Conservation (phyloP, 2,329 filamentous ascomycete genomes). For the Monosporascus sp. region DNA sequence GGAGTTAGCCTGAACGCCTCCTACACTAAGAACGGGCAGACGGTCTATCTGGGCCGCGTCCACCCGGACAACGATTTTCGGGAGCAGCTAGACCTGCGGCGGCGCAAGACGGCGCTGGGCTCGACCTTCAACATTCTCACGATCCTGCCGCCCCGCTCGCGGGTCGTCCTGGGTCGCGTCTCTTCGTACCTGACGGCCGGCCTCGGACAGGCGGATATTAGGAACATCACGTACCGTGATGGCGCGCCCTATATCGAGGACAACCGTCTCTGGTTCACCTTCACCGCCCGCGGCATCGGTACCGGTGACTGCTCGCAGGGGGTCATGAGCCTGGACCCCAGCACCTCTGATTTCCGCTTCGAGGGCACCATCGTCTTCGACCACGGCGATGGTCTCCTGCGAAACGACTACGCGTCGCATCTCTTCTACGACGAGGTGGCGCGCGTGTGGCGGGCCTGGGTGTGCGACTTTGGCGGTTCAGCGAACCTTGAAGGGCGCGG, state of each 20-base stretch:
- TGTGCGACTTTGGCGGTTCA: slow-evolving; percentile 1
- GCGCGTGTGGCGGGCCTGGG: not conserved
- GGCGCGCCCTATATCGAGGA: not conserved
- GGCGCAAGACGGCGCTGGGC: not conserved
- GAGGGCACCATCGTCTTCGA: slow-evolving; percentile 1
- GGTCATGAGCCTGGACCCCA: slow-evolving; percentile 1
- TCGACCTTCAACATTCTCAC: not conserved
- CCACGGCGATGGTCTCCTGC: slow-evolving; percentile 1
- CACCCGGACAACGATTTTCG: not conserved
- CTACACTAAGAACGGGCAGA: not conserved
- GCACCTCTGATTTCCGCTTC: slow-evolving; percentile 1
- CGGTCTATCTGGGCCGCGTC: not conserved
- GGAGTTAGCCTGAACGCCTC: slow-evolving; percentile 1
- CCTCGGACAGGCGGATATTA: not conserved
- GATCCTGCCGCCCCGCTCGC: not conserved
- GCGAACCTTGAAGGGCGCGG: not conserved
- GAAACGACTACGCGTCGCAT: slow-evolving; percentile 3
- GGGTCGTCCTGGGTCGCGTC: not conserved
- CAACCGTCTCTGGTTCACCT: slow-evolving; percentile 1
- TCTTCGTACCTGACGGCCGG: slow-evolving; percentile 1
- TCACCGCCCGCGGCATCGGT: slow-evolving; percentile 1
- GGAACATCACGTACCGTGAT: not conserved
- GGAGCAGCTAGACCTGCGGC: not conserved
- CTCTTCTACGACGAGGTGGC: slow-evolving; percentile 1
- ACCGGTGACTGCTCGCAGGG: slow-evolving; percentile 1